phyloP scores from a whole-genome alignment of 106 monocot genomes.

The Hemerocallis citrina region DNA sequence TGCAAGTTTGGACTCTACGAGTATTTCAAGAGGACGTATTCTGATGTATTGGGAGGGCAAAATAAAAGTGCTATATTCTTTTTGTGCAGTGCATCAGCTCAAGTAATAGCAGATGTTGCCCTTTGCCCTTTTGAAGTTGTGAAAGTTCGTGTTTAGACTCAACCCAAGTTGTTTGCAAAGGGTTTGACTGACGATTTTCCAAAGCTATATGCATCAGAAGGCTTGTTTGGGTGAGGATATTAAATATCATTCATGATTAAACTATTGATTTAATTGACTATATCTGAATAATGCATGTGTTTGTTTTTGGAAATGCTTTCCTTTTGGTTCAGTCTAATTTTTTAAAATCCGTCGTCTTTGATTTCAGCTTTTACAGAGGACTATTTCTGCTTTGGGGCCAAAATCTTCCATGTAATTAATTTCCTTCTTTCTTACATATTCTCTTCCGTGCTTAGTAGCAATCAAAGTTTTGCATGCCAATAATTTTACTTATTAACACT shows the following conservation, averaged over 20 bases:
- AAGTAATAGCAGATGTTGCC: constrained; percentile 84
- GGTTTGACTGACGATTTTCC: constrained; percentile 88
- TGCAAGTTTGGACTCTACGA: constrained; percentile 91
- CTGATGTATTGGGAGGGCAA: constrained; percentile 43
- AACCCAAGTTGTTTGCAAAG: constrained; percentile 69
- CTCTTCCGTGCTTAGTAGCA: neutral
- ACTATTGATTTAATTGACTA: neutral
- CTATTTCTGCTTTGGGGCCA: constrained; percentile 84
- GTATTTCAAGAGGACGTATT: constrained; percentile 75
- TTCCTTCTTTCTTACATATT: neutral
- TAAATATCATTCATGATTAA: neutral
- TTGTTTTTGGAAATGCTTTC: neutral
- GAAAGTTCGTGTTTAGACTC: constrained; percentile 91
- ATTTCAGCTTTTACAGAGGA: constrained; percentile 79
- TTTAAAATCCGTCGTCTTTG: neutral
- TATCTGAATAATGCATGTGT: neutral
- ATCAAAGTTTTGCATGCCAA: neutral
- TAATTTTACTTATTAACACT: neutral
- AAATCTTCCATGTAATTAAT: constrained; percentile 86
- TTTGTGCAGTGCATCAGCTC: constrained; percentile 88
- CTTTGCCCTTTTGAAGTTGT: constrained; percentile 95
- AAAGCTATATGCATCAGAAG: constrained; percentile 70
- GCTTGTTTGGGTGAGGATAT: constrained; percentile 60
- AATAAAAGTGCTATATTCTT: constrained; percentile 58
- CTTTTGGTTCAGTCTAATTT: neutral